Conservation (phyloP, 139 green algal genomes). For the Chloropicon primus region DNA sequence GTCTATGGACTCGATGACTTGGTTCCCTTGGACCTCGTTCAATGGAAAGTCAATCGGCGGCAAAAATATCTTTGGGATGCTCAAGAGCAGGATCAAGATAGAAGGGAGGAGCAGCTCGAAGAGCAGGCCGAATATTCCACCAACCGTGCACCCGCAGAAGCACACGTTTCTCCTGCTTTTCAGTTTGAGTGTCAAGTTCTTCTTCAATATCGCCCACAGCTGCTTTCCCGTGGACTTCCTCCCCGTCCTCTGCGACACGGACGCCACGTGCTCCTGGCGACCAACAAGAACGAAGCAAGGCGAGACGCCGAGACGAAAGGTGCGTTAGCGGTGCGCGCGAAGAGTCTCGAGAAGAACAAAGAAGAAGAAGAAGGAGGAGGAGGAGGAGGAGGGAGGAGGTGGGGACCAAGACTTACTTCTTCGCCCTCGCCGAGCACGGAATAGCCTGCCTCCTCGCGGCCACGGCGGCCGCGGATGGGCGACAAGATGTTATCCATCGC, state of each 20-base stretch:
- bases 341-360: no score
- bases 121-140: neutral
- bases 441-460: neutral
- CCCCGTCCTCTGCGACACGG: neutral
- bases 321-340: no score
- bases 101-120: neutral
- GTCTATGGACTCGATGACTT: neutral
- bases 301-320: no score
- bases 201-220: neutral
- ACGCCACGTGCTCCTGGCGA: no score
- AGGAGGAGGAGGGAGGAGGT: no score
- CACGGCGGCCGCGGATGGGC: neutral
- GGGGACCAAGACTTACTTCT: no score
- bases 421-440: neutral
- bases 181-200: neutral
- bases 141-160: neutral
- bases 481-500: neutral
- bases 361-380: no score
- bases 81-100: neutral
- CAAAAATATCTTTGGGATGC: neutral
- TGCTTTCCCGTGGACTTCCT: neutral
- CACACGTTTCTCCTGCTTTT: neutral
- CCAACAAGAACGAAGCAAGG: no score
- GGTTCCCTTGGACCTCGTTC: neutral
- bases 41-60: neutral